Evolutionary conservation across 176 grass and related monocot genomes (phyloP), one percentile per base, ranked within the genome.

Genomic region (Ensete glaucum): DNA sequence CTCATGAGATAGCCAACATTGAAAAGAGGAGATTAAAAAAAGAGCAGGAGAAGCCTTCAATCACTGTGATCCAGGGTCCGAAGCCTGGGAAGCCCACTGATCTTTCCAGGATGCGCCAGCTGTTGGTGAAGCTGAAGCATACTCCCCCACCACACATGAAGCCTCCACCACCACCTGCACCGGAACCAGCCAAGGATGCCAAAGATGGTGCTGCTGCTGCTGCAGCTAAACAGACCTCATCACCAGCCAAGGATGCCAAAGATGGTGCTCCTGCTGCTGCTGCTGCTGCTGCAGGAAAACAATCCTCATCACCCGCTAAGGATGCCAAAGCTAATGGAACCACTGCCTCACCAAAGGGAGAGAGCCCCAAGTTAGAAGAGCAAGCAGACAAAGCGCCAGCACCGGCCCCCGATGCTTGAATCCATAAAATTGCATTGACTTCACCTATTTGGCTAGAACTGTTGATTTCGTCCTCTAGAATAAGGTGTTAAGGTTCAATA

Each of bases 311-410:
- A 50, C 29, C 57, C 0, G 3, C 29, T 4, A 64, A 76, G n/a
- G 57, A 76, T 14, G 74, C 74, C 56, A 76, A 76, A 76, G 74
- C 58, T 63, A 52, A 50, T 23, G 57, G 74, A 43, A 64, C 55
- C 17, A 22, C 50, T 54, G 71, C 19, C n/a, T 21, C 34, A 63
- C 10, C 74, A 21, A 63, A 64, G 34, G 74, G 15, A 76, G 27
- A 76, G 58, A 50, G 9, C 34, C 2, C 56, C 11, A 43, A 57
- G 43, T 34, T 21, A 52, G 57, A 64, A 64, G 59, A 27, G 19
- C 58, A 64, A 50, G 26, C 56, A 51, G 29, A 50, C 56, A 51
- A 49, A 2, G 74, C 10, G 20, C 57, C 27, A 62, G 17, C 27
- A 14, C 27, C 74, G 15, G 2, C 34, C 15, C n/a, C 58, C 11